Base-by-base conservation (phyloP, 805 yeast genomes). In the Maudiozyma turicensis region DNA sequence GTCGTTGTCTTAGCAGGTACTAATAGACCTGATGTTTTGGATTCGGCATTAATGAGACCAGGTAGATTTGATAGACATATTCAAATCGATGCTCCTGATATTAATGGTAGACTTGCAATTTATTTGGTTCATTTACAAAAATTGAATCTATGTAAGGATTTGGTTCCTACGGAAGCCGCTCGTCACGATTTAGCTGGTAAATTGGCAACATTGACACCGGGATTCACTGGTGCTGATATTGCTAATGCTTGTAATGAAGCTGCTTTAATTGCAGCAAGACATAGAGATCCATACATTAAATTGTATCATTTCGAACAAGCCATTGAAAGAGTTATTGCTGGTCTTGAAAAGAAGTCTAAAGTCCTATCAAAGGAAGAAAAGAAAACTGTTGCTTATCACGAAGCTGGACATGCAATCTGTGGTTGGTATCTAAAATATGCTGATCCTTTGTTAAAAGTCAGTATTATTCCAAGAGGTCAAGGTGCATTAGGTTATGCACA, bases 401-500 rank as follows among this genome's bases (percentile, higher is more conserved):
- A 89, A 69, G 97, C 97, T 1, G 97, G 97, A 0, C 97, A 89
- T 66, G 97, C 97, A 4, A 84, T 89, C 45, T 86, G 96, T 68
- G 97, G 96, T 26, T 90, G 96, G 97, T 87, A 73, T 63, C 73
- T 89, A 61, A 78, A 81, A 68, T 81, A 71, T 69, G 96, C 97
- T 9, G 95, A 89, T 65, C 97, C 97, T 7, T 71, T 89, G 51
- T 77, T 90, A 51, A 89, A 89, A 67, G 96, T 89, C n/a, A 84
- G 95, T 20, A 89, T 89, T 57, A 86, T 89, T 53, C 97, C 97
- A 50, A 80, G 95, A 67, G 96, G 96, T 26, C 86, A 85, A 66
- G 96, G 95, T 46, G 95, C 96, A 11, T 72, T 89, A 49, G 97
- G 97, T n/a, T 89, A 90, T 65, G 96, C 97, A 3, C 96, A 90